Base-by-base conservation (phyloP, 345 rosid genomes). In the Hirschfeldia incana region DNA sequence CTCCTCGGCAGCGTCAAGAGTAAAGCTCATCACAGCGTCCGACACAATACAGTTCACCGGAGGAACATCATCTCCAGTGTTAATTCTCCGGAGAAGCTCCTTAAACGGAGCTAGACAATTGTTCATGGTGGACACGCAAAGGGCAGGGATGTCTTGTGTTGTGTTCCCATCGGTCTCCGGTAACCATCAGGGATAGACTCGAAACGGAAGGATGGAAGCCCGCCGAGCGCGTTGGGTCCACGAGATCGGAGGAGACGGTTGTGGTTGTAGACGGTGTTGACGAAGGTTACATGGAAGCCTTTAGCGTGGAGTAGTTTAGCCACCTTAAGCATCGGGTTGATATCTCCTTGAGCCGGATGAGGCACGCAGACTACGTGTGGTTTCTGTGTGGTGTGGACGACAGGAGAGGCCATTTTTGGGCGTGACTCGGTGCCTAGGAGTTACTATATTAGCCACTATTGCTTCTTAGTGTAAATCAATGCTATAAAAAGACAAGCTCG, bases 321-420 rank as follows among this genome's bases (percentile, higher is more conserved):
- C 5, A 86, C 69, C n/a, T 71, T 76, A 1, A 85, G 8, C 85
- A 81, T 83, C 1, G 84, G 88, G 10, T 82, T 84, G 7, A 87
- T 64, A 66, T 86, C 88, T 68, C 90, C 88, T 76, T 85, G 89
- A 4, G 86, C 81, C 6, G 88, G 85, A 42, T 4, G 75, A 4
- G 90, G 87, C 3, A 84, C 32, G 42, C 81, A 78, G 0, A 85
- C 84, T 27, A 57, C 88, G 58, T 85, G 89, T 39, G 87, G 82
- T 17, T 55, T 75, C 8, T 32, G 39, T 53, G 6, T 1, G 11
- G 1, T 55, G 4, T 1, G 8, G n/a, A 62, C 61, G 13, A 33
- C 63, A 6, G 0, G 63, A 32, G 34, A 65, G 21, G 13, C 32
- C 69, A 65, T 65, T 37, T 37, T 17, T 3, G 26, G 5, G 62